These are phyloP conservation scores for Coniochaeta prunicola DNA, from an alignment of 2,329 filamentous ascomycete species.

Conservation along the genomic window DNA sequence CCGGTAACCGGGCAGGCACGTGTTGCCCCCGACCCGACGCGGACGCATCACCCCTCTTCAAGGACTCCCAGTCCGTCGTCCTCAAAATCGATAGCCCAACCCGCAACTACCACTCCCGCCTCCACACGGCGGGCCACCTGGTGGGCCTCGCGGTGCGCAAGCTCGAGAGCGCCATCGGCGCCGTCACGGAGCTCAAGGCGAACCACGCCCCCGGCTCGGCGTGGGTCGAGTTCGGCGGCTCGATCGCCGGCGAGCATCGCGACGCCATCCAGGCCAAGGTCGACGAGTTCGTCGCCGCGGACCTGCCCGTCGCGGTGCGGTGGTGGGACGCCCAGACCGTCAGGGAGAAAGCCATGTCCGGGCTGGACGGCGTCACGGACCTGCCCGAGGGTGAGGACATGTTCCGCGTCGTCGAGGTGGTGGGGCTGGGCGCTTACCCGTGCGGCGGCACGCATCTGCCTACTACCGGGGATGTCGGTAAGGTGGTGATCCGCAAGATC, in stretches of 20 bases:
- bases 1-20: constrained; percentile 45
- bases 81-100: constrained; percentile 56
- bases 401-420: neutral
- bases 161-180: constrained; percentile 39
- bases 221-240: constrained; percentile 59
- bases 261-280: constrained; percentile 53
- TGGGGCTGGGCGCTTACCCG: neutral
- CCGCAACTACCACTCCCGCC: constrained; percentile 55
- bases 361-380: neutral
- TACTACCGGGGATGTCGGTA: neutral
- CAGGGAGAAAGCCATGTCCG: neutral
- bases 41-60: constrained; percentile 20
- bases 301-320: constrained; percentile 50
- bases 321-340: neutral
- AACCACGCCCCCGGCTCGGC: constrained; percentile 64
- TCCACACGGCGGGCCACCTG: constrained; percentile 69
- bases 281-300: constrained; percentile 48
- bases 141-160: constrained; percentile 62
- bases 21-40: constrained; percentile 6
- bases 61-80: constrained; percentile 33
- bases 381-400: neutral
- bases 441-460: constrained; percentile 1
- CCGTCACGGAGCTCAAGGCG: constrained; percentile 62
- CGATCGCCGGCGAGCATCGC: constrained; percentile 58
- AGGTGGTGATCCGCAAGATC: neutral